phyloP scores from a whole-genome alignment of 345 rosid species.

The Fremontodendron californicum region DNA sequence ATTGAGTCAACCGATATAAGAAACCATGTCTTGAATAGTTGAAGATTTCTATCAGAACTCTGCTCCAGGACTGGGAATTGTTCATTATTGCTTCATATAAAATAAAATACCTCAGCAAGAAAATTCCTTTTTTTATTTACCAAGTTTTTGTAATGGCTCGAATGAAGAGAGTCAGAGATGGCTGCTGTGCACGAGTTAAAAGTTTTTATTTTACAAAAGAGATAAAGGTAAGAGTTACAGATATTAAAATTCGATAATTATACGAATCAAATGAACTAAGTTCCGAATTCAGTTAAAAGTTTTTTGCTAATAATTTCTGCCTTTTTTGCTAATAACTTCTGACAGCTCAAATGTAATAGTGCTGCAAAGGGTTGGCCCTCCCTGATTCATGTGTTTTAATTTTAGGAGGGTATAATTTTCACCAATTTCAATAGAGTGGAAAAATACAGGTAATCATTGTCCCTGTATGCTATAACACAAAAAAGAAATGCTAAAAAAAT shows the following conservation, averaged over 20 bases:
- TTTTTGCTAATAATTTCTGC: no score
- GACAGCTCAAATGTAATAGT: background rate
- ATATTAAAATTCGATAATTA: no score
- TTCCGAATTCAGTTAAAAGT: no score
- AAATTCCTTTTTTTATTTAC: background rate
- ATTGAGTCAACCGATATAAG: conserved; percentile 1
- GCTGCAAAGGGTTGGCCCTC: background rate
- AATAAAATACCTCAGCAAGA: background rate
- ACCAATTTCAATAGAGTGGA: no score
- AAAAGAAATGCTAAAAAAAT: no score
- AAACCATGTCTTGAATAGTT: background rate
- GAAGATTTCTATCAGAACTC: background rate
- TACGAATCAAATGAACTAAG: no score
- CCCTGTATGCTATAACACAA: background rate
- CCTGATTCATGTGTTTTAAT: background rate
- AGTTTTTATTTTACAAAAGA: no score
- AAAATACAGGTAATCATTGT: background rate
- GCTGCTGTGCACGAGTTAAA: background rate
- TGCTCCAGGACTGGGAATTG: background rate
- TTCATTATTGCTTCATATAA: background rate
- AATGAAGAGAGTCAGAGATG: no score
- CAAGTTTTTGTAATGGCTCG: background rate
- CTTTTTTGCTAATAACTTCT: background rate
- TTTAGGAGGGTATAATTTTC: no score
- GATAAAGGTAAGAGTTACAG: no score